These are phyloP conservation scores for Basipetospora sp. DNA, from an alignment of 2,329 filamentous ascomycete species.

Conservation along the genomic window DNA sequence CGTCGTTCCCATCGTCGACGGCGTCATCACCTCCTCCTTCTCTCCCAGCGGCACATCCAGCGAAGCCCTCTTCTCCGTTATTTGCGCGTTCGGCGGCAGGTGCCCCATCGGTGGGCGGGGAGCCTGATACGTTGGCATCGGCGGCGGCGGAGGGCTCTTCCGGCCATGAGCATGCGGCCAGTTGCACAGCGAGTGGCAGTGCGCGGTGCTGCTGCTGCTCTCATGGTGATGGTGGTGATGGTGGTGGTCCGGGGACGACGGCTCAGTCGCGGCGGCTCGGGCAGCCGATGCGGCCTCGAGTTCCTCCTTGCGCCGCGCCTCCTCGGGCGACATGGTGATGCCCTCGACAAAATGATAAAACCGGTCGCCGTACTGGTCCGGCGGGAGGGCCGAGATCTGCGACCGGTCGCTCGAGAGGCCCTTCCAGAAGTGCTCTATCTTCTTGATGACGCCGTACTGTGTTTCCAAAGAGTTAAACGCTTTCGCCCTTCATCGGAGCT, in stretches of 20 bases:
- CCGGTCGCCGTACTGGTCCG: slow-evolving; percentile 79
- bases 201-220: slow-evolving; percentile 20
- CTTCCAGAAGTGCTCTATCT: slow-evolving; percentile 94
- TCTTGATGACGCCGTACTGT: slow-evolving; percentile 87
- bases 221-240: slow-evolving; percentile 5
- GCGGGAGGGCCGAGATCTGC: slow-evolving; percentile 84
- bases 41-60: too few species aligned
- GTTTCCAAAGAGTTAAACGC: slow-evolving; percentile 3
- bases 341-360: slow-evolving; percentile 86
- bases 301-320: slow-evolving; percentile 50
- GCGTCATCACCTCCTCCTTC: slow-evolving; percentile 16
- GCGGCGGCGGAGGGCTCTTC: slow-evolving; percentile 15
- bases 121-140: slow-evolving; percentile 31
- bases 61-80: slow-evolving; percentile 31
- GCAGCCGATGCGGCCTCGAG: slow-evolving; percentile 44
- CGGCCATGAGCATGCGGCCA: too few species aligned
- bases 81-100: slow-evolving; percentile 26
- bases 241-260: slow-evolving; percentile 6
- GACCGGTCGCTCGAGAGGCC: slow-evolving; percentile 68
- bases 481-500: too few species aligned
- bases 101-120: slow-evolving; percentile 24
- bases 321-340: slow-evolving; percentile 80
- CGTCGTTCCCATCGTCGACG: background rate
- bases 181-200: slow-evolving; percentile 17
- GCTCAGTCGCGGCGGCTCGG: slow-evolving; percentile 23